Percentiles rank a stretch among this genome's conserved stretches.
Evolutionary conservation across 495 filamentous ascomycete species (phyloP).

Genomic region (Neurospora africana): DNA sequence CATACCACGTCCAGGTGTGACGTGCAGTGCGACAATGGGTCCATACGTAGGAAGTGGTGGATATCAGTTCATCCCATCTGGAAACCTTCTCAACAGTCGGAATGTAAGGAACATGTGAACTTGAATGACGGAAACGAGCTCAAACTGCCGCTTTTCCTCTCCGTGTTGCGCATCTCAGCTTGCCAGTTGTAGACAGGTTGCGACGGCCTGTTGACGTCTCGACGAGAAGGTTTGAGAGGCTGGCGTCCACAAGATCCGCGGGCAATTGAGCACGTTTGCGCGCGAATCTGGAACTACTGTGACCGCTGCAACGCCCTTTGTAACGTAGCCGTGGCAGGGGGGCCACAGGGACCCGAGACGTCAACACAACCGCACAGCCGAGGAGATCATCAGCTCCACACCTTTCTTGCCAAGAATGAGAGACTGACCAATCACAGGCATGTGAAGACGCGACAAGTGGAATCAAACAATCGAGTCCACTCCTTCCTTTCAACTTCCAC

Average conservation of each 20-base stretch:
- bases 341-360: neutral
- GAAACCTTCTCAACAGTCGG: neutral
- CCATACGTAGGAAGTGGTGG: neutral
- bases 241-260: constrained; percentile 1
- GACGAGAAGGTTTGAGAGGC: neutral
- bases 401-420: neutral
- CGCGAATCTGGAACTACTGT: constrained; percentile 4
- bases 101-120: neutral
- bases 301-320: neutral
- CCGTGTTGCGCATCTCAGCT: neutral
- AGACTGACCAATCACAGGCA: neutral
- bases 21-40: neutral
- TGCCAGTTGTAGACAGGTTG: neutral
- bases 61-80: neutral
- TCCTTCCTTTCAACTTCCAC: neutral
- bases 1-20: neutral
- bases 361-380: neutral
- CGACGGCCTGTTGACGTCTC: neutral
- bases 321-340: neutral
- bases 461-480: neutral
- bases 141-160: neutral
- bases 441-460: neutral
- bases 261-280: constrained; percentile 26
- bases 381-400: neutral
- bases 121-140: neutral